phyloP scores from a whole-genome alignment of 2,329 filamentous ascomycete genomes.

The Talaromyces rugulosus region DNA sequence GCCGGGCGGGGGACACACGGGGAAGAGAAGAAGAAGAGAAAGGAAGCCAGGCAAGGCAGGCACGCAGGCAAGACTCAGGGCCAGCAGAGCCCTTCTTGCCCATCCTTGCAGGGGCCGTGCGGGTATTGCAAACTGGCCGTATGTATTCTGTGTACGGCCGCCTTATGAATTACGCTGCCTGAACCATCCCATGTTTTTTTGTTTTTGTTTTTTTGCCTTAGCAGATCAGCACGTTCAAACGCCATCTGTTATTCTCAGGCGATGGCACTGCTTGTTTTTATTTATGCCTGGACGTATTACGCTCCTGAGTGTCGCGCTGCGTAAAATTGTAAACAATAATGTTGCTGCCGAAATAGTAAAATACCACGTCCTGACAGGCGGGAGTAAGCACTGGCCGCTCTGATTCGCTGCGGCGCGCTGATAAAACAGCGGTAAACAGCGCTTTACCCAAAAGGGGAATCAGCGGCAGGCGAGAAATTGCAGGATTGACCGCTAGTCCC shows the following conservation, averaged over 20 bases:
- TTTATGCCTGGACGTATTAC: neutral
- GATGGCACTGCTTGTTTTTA: neutral
- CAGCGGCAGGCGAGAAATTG: neutral
- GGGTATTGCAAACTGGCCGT: neutral
- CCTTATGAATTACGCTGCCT: neutral
- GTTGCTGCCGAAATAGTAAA: neutral
- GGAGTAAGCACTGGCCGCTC: neutral
- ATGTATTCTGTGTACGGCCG: neutral
- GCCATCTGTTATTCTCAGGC: too few species aligned
- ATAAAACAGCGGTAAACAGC: neutral
- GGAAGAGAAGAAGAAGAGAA: constrained; percentile 22
- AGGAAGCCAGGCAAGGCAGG: constrained; percentile 18
- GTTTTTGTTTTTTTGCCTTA: neutral
- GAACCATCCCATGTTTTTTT: neutral
- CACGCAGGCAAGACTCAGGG: neutral
- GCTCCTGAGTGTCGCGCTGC: neutral
- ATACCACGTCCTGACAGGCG: neutral
- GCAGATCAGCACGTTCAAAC: neutral
- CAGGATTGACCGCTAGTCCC: neutral
- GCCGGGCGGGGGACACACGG: constrained; percentile 31
- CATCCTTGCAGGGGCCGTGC: neutral
- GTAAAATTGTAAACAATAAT: neutral
- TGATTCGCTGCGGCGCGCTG: neutral
- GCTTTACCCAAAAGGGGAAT: neutral
- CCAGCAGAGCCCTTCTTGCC: neutral